Evolutionary conservation across 1,284 basidiomycete species (phyloP), one percentile per base, ranked within the genome.

Genomic region (Ustilago tritici): DNA sequence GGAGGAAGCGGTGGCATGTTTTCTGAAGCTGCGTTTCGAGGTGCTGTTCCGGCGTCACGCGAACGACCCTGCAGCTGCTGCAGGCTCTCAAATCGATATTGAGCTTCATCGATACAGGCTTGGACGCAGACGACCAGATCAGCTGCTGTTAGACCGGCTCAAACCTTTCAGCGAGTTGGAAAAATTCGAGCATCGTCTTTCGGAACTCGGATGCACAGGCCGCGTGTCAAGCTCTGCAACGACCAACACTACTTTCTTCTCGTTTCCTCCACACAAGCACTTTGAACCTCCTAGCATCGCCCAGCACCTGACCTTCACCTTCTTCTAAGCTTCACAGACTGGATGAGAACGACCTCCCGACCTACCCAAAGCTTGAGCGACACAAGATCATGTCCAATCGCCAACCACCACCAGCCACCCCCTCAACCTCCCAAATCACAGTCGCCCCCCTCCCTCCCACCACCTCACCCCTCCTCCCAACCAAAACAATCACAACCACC

Each of bases 401-500:
- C 38, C 38, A 40, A 40, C 38, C 38, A 11, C 38, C 38, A 40
- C 10, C 11, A 40, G 23, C 23, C 23, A 28, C 23, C 38, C 4
- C 57, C 28, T 32, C 57, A 8, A 38, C 57, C 0, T 41, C 55
- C 19, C 56, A 61, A n/a, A 47, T 66, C 28, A 31, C 41, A 7
- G 40, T 66, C 7, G 50, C 50, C 1, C 58, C 54, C 2, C 4
- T 73, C 11, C 34, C 61, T 17, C 0, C 31, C n/a, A 15, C 57
- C 41, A 31, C 52, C 11, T 40, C 57, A 0, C 65, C 65, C 23
- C 56, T 68, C 2, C 49, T 74, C 2, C 71, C 71, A 2, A 70
- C 65, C 12, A 5, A 23, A 17, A 70, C 62, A 4, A 14, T 38
- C 19, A 65, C 61, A 11, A 23, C 31, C 2, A 43, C 40, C 60